These are phyloP conservation scores for Aotearoamyces nothofagi DNA, from an alignment of 2,329 filamentous ascomycete species.

Conservation along the genomic window DNA sequence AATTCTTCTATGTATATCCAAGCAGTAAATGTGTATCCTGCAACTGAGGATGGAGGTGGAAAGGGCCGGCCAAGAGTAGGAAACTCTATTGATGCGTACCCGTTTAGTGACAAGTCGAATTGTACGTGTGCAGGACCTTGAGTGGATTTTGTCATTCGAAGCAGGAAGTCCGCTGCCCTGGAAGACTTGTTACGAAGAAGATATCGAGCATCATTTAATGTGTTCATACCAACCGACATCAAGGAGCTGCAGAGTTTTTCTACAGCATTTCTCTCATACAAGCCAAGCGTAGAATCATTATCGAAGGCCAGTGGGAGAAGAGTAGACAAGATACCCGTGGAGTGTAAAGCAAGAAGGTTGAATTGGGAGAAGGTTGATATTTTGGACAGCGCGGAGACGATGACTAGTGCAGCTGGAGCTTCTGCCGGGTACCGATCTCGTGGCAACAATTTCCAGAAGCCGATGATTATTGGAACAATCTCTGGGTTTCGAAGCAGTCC, in stretches of 20 bases:
- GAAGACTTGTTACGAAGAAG: constrained; percentile 40
- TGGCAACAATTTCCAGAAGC: constrained; percentile 48
- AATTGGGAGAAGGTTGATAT: constrained; percentile 49
- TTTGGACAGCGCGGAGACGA: constrained; percentile 29
- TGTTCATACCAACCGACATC: constrained; percentile 61
- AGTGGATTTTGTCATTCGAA: constrained; percentile 60
- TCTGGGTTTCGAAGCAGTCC: constrained; percentile 43
- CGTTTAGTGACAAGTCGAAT: constrained; percentile 80
- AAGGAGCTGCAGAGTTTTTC: constrained; percentile 53
- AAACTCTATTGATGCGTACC: constrained; percentile 81
- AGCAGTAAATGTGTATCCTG: constrained; percentile 77
- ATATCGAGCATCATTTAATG: constrained; percentile 69
- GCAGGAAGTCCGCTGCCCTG: constrained; percentile 50
- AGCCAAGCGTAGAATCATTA: constrained; percentile 31
- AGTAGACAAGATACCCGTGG: constrained; percentile 52
- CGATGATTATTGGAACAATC: constrained; percentile 44
- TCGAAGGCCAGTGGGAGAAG: constrained; percentile 49
- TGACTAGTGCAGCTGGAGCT: constrained; percentile 42
- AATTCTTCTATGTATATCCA: constrained; percentile 86
- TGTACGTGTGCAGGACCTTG: constrained; percentile 75
- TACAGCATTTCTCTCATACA: constrained; percentile 41
- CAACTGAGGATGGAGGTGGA: constrained; percentile 58
- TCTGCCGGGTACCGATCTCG: constrained; percentile 26
- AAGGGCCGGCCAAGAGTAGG: constrained; percentile 74
- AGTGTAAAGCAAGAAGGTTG: constrained; percentile 58